These are phyloP conservation scores for Ogataea henricii DNA, from an alignment of 805 yeast genomes.

Conservation along the genomic window DNA sequence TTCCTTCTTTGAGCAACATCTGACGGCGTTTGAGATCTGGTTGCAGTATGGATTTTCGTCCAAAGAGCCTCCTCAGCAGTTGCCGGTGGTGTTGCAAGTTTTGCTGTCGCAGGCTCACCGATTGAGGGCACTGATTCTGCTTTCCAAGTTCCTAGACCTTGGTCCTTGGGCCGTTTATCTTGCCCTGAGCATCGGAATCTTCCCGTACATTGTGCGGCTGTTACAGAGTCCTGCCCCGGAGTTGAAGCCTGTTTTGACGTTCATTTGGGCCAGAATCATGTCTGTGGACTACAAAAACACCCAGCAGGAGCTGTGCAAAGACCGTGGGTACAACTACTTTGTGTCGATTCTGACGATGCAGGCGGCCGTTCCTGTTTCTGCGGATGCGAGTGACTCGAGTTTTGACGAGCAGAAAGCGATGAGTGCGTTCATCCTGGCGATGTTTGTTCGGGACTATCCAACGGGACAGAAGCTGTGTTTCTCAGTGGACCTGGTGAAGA, in stretches of 20 bases:
- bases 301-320: conserved; percentile 89
- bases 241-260: conserved; percentile 87
- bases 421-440: conserved; percentile 87
- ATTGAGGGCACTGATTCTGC: conserved; percentile 78
- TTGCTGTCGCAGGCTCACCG: conserved; percentile 92
- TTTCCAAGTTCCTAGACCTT: conserved; percentile 84
- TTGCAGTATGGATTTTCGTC: conserved; percentile 84
- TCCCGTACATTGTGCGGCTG: conserved; percentile 88
- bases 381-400: conserved; percentile 40
- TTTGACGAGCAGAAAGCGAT: conserved; percentile 90
- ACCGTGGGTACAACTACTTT: conserved; percentile 86
- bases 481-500: conserved; percentile 68
- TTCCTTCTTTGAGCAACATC: conserved; percentile 91
- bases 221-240: conserved; percentile 95
- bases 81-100: conserved; percentile 92
- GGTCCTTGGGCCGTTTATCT: conserved; percentile 98
- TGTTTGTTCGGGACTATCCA: conserved; percentile 78
- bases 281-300: conserved; percentile 89
- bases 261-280: conserved; percentile 97
- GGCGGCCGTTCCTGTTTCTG: conserved; percentile 22
- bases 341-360: conserved; percentile 63
- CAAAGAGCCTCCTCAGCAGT: conserved; percentile 88
- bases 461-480: conserved; percentile 81
- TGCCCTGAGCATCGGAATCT: conserved; percentile 91
- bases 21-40: conserved; percentile 97